phyloP scores from a whole-genome alignment of 768 basidiomycete species.

The Boletus rubescentipes region DNA sequence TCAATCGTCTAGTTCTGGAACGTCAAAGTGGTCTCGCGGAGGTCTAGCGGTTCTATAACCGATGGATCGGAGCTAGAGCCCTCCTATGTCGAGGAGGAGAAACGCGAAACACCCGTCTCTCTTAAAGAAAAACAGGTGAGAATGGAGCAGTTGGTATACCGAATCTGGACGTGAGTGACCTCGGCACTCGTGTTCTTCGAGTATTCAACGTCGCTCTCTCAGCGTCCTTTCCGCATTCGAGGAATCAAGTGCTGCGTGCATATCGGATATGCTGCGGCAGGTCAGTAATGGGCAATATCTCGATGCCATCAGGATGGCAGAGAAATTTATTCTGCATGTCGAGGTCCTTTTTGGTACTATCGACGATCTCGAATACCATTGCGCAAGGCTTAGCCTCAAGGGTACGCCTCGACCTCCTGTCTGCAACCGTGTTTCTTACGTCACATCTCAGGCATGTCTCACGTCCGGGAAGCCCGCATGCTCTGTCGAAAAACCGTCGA shows the following conservation, averaged over 20 bases:
- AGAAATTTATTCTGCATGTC: slow-evolving; percentile 97
- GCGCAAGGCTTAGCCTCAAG: slow-evolving; percentile 74
- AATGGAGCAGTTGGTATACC: slow-evolving; percentile 98
- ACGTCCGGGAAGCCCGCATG: slow-evolving; percentile 97
- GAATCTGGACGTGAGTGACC: slow-evolving; percentile 92
- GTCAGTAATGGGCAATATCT: slow-evolving; percentile 97
- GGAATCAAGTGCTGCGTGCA: slow-evolving; percentile 98
- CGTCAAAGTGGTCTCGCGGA: slow-evolving; percentile 82
- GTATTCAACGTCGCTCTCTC: slow-evolving; percentile 15
- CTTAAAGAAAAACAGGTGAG: slow-evolving; percentile 87
- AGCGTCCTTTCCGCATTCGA: slow-evolving; percentile 97
- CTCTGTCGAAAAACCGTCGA: slow-evolving; percentile 99
- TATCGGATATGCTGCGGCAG: slow-evolving; percentile 96
- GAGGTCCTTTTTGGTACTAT: slow-evolving; percentile 97
- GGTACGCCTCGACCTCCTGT: slow-evolving; percentile 50
- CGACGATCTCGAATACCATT: slow-evolving; percentile 92
- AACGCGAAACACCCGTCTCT: slow-evolving; percentile 68
- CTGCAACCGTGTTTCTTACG: slow-evolving; percentile 10
- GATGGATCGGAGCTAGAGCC: slow-evolving; percentile 54
- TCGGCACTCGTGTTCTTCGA: not conserved
- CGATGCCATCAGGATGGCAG: slow-evolving; percentile 97
- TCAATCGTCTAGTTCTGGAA: slow-evolving; percentile 84
- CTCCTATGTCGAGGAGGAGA: slow-evolving; percentile 74
- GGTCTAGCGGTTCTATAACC: slow-evolving; percentile 61
- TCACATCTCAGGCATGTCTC: slow-evolving; percentile 78